These are phyloP conservation scores for Rhodocollybia butyracea DNA, from an alignment of 768 basidiomycete species.

Conservation along the genomic window DNA sequence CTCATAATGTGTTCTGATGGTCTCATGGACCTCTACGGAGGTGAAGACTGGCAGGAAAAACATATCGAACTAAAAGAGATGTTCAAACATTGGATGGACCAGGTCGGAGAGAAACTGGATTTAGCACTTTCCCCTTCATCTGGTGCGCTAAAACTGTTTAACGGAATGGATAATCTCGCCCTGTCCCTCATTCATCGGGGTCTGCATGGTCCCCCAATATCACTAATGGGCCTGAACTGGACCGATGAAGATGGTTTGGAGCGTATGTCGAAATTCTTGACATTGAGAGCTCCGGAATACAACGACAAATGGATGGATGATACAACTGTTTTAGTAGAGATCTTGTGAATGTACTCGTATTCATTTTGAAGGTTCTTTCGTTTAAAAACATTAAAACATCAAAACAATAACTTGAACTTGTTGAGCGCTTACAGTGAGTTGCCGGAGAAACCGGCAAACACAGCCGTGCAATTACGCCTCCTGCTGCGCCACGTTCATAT, in stretches of 20 bases:
- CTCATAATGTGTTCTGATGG: slow-evolving; percentile 55
- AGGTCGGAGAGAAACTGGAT: slow-evolving; percentile 18
- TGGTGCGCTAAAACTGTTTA: background rate
- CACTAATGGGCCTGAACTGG: background rate
- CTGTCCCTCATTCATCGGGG: slow-evolving; percentile 36
- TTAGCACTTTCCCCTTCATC: background rate
- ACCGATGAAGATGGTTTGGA: slow-evolving; percentile 26
- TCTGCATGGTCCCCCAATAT: slow-evolving; percentile 30
- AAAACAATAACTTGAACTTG: too few relatives aligned
- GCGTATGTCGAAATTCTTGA: slow-evolving; percentile 41
- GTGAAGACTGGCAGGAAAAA: slow-evolving; percentile 23
- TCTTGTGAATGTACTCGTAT: slow-evolving; percentile 1
- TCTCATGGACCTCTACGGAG: slow-evolving; percentile 40
- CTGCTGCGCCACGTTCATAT: background rate
- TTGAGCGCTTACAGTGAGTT: too few relatives aligned
- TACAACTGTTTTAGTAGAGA: slow-evolving; percentile 43
- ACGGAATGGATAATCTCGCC: background rate
- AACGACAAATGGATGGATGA: slow-evolving; percentile 54
- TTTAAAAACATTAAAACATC: too few relatives aligned
- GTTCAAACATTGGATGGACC: slow-evolving; percentile 33
- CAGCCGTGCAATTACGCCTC: background rate
- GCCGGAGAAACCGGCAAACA: background rate
- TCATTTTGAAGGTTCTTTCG: too few relatives aligned
- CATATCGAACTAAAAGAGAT: slow-evolving; percentile 22
- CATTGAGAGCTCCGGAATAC: slow-evolving; percentile 50